Conservation (phyloP, 2,329 filamentous ascomycete genomes). For the Arthrinium puccinioides region DNA sequence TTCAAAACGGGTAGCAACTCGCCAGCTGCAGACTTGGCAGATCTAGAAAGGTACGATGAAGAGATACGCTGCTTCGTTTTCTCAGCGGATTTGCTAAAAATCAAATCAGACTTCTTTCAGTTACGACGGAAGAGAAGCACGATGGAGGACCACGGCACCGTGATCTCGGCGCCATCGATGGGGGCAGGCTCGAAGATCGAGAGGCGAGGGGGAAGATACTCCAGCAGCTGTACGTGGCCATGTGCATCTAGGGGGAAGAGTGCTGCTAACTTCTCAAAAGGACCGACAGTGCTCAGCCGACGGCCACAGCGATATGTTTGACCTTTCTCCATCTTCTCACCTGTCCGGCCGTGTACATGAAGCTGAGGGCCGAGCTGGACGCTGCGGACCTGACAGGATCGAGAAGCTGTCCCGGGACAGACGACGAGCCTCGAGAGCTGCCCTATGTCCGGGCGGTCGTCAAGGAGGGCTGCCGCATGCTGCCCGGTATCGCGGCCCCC, state of each 20-base stretch:
- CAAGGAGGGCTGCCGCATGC: conserved; percentile 30
- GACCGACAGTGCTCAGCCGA: conserved; percentile 44
- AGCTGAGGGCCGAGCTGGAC: conserved; percentile 16
- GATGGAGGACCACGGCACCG: neutral
- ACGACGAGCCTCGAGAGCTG: conserved; percentile 12
- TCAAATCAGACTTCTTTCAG: no score
- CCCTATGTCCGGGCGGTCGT: conserved; percentile 30
- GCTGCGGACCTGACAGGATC: conserved; percentile 32
- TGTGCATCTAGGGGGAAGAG: neutral
- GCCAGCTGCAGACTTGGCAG: no score
- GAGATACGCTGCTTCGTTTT: no score
- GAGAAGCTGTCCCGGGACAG: conserved; percentile 20
- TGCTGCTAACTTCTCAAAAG: conserved; percentile 6
- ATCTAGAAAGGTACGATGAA: no score
- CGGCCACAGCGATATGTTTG: conserved; percentile 37
- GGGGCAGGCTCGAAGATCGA: conserved; percentile 3
- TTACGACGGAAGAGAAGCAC: no score
- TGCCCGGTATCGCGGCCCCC: conserved; percentile 24
- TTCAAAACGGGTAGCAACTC: no score
- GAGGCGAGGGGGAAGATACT: conserved; percentile 8
- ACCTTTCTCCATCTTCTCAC: conserved; percentile 38
- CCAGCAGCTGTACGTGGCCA: conserved; percentile 9
- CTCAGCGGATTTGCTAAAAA: no score
- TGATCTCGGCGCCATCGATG: neutral
- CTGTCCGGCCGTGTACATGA: conserved; percentile 22